Percentiles rank a stretch among this genome's conserved stretches.
Conservation (phyloP, 768 basidiomycete species). For the Xerocomus potaroensis region DNA sequence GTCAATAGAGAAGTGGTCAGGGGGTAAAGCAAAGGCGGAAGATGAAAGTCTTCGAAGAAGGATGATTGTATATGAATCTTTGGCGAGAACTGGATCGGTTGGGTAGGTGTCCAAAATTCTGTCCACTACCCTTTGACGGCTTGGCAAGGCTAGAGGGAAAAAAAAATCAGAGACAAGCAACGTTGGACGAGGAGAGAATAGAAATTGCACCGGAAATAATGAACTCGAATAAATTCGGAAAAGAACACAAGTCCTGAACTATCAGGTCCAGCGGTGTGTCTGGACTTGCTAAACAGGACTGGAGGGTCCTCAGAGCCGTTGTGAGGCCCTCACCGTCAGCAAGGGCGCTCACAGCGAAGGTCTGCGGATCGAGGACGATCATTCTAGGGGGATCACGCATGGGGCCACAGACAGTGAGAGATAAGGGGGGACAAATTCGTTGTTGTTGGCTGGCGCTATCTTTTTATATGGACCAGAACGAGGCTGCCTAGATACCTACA, state of each 20-base stretch:
- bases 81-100: conserved; percentile 17
- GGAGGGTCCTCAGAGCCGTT: conserved; percentile 12
- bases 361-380: conserved; percentile 11
- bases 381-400: conserved; percentile 4
- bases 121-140: conserved; percentile 7
- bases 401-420: not conserved
- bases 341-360: conserved; percentile 16
- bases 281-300: conserved; percentile 25
- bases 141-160: conserved; percentile 13
- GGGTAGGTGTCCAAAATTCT: conserved; percentile 36
- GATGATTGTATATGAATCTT: conserved; percentile 14
- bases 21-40: conserved; percentile 23
- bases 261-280: conserved; percentile 19
- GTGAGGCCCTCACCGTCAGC: conserved; percentile 18
- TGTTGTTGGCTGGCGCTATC: not conserved
- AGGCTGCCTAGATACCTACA: too few relatives aligned
- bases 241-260: conserved; percentile 25
- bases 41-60: conserved; percentile 28
- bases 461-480: not conserved
- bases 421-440: not conserved
- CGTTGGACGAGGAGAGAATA: not conserved
- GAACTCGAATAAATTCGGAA: conserved; percentile 26
- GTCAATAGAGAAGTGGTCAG: conserved; percentile 11
- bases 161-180: not conserved
- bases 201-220: conserved; percentile 26